Base-by-base conservation (phyloP, 1,139 yeast genomes). In the Saccharomyces hybrid region DNA sequence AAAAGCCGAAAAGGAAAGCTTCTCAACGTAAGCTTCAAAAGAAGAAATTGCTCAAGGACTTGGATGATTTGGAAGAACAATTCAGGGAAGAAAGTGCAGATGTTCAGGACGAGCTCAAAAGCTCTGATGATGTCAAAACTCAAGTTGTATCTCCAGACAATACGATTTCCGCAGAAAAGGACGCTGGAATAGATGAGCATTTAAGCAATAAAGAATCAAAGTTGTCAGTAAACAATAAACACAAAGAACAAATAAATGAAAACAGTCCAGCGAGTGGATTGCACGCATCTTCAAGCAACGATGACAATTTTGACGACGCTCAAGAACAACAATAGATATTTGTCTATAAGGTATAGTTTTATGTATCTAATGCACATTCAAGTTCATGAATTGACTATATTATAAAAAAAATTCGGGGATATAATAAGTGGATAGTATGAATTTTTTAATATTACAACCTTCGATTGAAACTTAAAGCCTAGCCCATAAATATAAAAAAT, bases 301-400 rank as follows among this genome's bases (percentile, higher is more conserved):
- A 55, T 16, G 59, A 57, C 11, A 51, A 49, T 13, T 56, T 52
- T 29, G 59, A 56, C 41, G 60, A 57, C 14, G 58, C 57, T 14
- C 52, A 52, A 38, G 60, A 57, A 49, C 53, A 48, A 14, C 56
- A 56, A 20, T 51, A 50, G 14, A 49, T 26, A 20, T 20, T 20
- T 20, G 23, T 34, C 4, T 26, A 13, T 34, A 14, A 34, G n/a
- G 26, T 34, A 11, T 34, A 25, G 6, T n/a, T 48, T 34, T 31
- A 48, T 28, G 44, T 38, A 38, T 20, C n/a, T 4, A 4, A 20
- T 47, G 32, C 11, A 28, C n/a, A 28, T 47, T 26, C 9, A 47
- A 26, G 13, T 13, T 46, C 28, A 3, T 29, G 23, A 20, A 20
- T 20, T 20, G 23, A 20, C 23, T 20, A 20, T 20, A 3, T 20